A percentile compares a stretch with the other conserved stretches of the same genome.
phyloP scores from a whole-genome alignment of 1,139 yeast species.

The Yamadazyma diddensiae region DNA sequence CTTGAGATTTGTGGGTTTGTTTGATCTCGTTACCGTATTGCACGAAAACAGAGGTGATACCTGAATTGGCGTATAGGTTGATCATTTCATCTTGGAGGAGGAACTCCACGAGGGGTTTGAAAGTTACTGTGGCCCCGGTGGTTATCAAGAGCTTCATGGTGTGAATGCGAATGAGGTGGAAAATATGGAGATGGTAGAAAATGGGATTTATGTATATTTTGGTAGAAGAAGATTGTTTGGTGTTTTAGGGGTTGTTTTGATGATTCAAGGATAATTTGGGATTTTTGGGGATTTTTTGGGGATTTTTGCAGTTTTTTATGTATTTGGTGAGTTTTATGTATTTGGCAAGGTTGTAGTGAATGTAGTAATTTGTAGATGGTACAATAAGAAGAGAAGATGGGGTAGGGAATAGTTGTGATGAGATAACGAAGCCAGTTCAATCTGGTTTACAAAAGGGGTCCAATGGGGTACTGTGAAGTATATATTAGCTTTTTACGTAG shows the following conservation, averaged over 20 bases:
- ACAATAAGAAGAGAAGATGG: no score
- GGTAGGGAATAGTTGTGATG: no score
- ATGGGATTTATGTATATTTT: not conserved
- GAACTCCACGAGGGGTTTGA: constrained; percentile 49
- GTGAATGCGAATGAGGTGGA: not conserved
- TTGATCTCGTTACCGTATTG: constrained; percentile 66
- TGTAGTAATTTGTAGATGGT: no score
- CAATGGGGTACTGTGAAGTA: no score
- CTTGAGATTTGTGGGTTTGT: constrained; percentile 22
- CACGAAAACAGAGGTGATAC: constrained; percentile 5
- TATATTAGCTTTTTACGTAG: no score
- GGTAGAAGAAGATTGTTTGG: no score
- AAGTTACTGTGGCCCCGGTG: constrained; percentile 87
- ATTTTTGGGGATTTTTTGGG: not conserved
- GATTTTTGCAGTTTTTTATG: not conserved
- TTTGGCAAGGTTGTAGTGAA: no score
- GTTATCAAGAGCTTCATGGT: constrained; percentile 26
- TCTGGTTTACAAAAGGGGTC: no score
- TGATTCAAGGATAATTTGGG: not conserved
- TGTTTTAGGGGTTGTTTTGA: not conserved
- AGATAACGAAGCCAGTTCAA: no score
- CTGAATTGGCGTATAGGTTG: constrained; percentile 18
- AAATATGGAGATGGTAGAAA: not conserved
- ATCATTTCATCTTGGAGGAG: constrained; percentile 39
- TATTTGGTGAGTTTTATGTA: no score